These are phyloP conservation scores for Sporobolomyces phaffii DNA, from an alignment of 768 basidiomycete genomes.

Conservation along the genomic window DNA sequence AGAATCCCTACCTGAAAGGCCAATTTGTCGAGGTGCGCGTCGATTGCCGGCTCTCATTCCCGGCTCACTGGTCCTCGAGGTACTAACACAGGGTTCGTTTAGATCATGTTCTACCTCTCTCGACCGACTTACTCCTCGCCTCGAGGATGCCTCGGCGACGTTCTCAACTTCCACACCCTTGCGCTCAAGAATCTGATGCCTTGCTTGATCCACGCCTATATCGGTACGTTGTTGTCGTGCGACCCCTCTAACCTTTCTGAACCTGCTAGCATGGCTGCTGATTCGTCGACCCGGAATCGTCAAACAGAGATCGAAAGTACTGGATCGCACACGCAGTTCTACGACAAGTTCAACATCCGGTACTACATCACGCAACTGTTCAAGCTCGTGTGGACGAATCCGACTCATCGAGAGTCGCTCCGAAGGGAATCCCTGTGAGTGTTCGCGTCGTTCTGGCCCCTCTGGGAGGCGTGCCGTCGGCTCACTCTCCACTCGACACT, in stretches of 20 bases:
- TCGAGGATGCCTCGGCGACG: slow-evolving; percentile 68
- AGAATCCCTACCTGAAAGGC: slow-evolving; percentile 94
- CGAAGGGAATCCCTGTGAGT: slow-evolving; percentile 69
- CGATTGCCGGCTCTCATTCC: neutral
- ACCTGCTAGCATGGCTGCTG: too few relatives aligned
- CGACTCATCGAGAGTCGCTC: slow-evolving; percentile 77
- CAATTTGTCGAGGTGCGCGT: slow-evolving; percentile 80
- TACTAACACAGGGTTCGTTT: neutral
- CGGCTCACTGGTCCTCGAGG: too few relatives aligned
- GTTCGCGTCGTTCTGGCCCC: neutral
- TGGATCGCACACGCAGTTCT: slow-evolving; percentile 95
- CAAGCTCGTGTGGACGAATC: slow-evolving; percentile 86
- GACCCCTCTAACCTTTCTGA: too few relatives aligned
- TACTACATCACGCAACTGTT: slow-evolving; percentile 68
- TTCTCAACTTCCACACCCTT: slow-evolving; percentile 75
- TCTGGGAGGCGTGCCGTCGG: neutral
- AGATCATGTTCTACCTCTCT: slow-evolving; percentile 71
- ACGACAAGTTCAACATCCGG: slow-evolving; percentile 70
- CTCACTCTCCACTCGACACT: neutral
- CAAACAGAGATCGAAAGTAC: slow-evolving; percentile 87
- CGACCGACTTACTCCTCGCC: slow-evolving; percentile 57
- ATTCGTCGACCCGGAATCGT: neutral
- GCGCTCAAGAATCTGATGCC: slow-evolving; percentile 85
- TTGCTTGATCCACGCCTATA: slow-evolving; percentile 87
- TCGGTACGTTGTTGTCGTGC: slow-evolving; percentile 56